These are phyloP conservation scores for Populus hybrid DNA, from an alignment of 441 rosid species.

Conservation along the genomic window DNA sequence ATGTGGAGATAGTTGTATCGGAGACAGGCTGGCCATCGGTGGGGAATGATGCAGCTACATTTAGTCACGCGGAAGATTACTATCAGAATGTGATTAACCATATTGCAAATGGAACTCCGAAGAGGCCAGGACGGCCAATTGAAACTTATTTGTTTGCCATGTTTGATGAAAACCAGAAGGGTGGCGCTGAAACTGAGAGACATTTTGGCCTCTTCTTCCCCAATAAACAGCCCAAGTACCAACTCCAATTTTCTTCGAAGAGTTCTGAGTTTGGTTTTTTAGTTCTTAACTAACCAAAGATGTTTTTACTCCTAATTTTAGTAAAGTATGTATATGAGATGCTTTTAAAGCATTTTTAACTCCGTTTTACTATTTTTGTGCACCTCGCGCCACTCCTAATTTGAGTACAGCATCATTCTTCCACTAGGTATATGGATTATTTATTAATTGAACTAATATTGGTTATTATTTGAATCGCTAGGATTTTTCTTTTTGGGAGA, in stretches of 20 bases:
- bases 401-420: background rate
- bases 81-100: constrained; percentile 31
- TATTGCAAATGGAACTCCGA: constrained; percentile 41
- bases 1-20: too few relatives aligned
- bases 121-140: constrained; percentile 29
- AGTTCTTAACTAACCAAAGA: too few relatives aligned
- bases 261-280: background rate
- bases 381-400: background rate
- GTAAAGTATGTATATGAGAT: background rate
- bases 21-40: too few relatives aligned
- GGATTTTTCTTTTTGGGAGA: too few relatives aligned
- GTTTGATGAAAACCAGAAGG: constrained; percentile 45
- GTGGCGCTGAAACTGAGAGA: constrained; percentile 23
- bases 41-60: too few relatives aligned
- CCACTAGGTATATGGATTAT: background rate
- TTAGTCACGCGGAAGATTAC: constrained; percentile 8
- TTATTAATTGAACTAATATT: too few relatives aligned
- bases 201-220: constrained; percentile 45
- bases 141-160: constrained; percentile 39
- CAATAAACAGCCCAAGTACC: constrained; percentile 33
- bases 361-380: background rate
- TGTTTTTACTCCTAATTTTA: too few relatives aligned
- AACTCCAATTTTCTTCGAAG: background rate
- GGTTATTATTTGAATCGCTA: too few relatives aligned
- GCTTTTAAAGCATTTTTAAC: background rate